Evolutionary conservation across 305 asterid species (phyloP).

Genomic region (Withania somnifera): DNA sequence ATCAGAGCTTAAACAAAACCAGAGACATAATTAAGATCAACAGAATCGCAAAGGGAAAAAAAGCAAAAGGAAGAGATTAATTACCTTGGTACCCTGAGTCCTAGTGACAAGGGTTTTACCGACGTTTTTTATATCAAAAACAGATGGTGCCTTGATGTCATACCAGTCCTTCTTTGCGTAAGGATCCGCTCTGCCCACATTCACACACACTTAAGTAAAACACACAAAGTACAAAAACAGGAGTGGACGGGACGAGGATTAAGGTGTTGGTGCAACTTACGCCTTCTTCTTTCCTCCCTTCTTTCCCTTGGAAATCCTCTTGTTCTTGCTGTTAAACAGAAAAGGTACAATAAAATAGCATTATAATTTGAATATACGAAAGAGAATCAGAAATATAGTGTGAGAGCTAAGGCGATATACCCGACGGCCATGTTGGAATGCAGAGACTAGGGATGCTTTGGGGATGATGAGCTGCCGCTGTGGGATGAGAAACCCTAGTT

Average conservation of each 20-base stretch:
- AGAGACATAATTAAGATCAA: too few species aligned
- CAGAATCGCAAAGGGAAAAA: background rate
- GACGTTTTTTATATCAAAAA: conserved; percentile 12
- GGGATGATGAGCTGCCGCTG: too few species aligned
- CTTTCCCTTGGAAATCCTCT: conserved; percentile 77
- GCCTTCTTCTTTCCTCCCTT: conserved; percentile 83
- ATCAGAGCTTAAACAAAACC: background rate
- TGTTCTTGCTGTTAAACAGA: conserved; percentile 51
- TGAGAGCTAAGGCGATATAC: too few species aligned
- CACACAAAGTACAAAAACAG: background rate
- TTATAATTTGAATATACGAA: too few species aligned
- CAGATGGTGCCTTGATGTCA: conserved; percentile 24
- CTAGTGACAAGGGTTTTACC: conserved; percentile 30
- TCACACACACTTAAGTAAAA: background rate
- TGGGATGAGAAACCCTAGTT: too few species aligned
- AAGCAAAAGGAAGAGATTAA: background rate
- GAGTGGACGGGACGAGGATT: too few species aligned
- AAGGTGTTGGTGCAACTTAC: conserved; percentile 20
- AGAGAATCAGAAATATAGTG: too few species aligned
- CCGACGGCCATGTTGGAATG: too few species aligned
- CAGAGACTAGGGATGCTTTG: too few species aligned
- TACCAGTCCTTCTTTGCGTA: conserved; percentile 33
- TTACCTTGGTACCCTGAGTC: conserved; percentile 29
- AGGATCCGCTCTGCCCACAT: conserved; percentile 14
- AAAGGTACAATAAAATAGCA: background rate